A percentile compares a stretch with the other conserved stretches of the same genome.
phyloP scores from a whole-genome alignment of 2,329 filamentous ascomycete species.

The Balansia obtecta region DNA sequence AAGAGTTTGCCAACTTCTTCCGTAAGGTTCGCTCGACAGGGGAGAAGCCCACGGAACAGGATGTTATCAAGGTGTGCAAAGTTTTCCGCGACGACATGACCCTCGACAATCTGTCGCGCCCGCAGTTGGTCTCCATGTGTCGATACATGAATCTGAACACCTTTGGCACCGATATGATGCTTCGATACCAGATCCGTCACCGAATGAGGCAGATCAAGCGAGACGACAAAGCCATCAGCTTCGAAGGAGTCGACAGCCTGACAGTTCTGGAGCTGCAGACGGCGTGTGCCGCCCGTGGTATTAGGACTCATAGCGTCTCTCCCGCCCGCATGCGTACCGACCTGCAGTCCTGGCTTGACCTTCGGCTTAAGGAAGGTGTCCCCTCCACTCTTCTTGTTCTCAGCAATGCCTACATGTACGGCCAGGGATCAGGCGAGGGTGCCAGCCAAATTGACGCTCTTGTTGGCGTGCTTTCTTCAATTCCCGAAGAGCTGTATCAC shows the following conservation, averaged over 20 bases:
- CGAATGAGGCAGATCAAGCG: slow-evolving; percentile 99
- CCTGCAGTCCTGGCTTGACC: slow-evolving; percentile 84
- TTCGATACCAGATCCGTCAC: slow-evolving; percentile 92
- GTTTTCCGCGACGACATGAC: slow-evolving; percentile 97
- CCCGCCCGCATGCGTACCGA: slow-evolving; percentile 81
- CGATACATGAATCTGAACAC: slow-evolving; percentile 96
- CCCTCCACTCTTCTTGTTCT: slow-evolving; percentile 90
- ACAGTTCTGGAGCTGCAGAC: slow-evolving; percentile 90
- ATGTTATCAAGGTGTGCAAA: slow-evolving; percentile 98
- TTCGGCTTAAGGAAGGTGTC: slow-evolving; percentile 87
- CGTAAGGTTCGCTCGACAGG: slow-evolving; percentile 87
- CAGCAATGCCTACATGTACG: slow-evolving; percentile 96
- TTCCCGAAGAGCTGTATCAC: slow-evolving; percentile 97
- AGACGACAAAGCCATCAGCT: slow-evolving; percentile 87
- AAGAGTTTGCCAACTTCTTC: slow-evolving; percentile 96
- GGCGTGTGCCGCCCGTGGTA: slow-evolving; percentile 81
- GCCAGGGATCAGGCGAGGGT: slow-evolving; percentile 77
- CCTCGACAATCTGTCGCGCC: slow-evolving; percentile 88
- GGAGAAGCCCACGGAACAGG: slow-evolving; percentile 73
- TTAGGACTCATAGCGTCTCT: slow-evolving; percentile 84
- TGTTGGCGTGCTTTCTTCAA: slow-evolving; percentile 81
- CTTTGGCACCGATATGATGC: slow-evolving; percentile 94
- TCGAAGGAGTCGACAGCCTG: slow-evolving; percentile 83
- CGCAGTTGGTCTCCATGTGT: slow-evolving; percentile 94
- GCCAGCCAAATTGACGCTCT: slow-evolving; percentile 86